phyloP scores from a whole-genome alignment of 1,284 basidiomycete genomes.

The Tranzscheliella williamsii region DNA sequence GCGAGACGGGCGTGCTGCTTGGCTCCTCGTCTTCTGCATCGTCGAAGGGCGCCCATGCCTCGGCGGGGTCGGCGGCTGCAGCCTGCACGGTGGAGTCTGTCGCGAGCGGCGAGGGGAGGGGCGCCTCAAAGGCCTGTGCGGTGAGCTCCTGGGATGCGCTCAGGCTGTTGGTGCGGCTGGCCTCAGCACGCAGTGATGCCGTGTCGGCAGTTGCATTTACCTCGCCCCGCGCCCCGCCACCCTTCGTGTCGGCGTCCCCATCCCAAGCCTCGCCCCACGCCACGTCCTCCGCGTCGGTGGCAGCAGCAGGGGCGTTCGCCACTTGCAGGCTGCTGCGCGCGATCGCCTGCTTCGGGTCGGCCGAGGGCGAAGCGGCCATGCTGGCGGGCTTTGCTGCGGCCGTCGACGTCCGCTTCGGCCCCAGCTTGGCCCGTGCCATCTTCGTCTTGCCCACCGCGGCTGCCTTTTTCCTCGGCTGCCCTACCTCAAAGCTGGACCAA shows the following conservation, averaged over 20 bases:
- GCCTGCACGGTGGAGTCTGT: constrained; percentile 1
- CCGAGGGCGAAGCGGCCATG: not conserved
- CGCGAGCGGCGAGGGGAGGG: constrained; percentile 1
- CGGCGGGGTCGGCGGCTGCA: not conserved
- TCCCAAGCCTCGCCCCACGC: constrained; percentile 41
- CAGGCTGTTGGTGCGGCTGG: not conserved
- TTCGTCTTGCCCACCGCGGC: constrained; percentile 10
- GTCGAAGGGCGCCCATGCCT: constrained; percentile 28
- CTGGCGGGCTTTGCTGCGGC: constrained; percentile 10
- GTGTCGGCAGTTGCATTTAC: constrained; percentile 1
- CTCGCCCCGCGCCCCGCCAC: not conserved
- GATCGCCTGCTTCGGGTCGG: constrained; percentile 15
- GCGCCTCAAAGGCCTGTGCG: constrained; percentile 18
- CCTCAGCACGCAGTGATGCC: not conserved
- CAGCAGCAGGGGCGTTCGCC: constrained; percentile 10
- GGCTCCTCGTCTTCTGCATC: constrained; percentile 2
- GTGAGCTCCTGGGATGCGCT: constrained; percentile 25
- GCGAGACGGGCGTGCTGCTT: constrained; percentile 3
- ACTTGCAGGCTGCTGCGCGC: constrained; percentile 31
- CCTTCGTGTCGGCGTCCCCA: not conserved
- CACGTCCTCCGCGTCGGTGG: not conserved
- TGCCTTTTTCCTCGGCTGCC: constrained; percentile 30
- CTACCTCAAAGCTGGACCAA: constrained; percentile 47
- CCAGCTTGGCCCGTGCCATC: constrained; percentile 33
- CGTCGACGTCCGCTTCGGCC: constrained; percentile 11